Evolutionary conservation across 495 filamentous ascomycete genomes (phyloP).

Genomic region (Hypoxylon fuscum): DNA sequence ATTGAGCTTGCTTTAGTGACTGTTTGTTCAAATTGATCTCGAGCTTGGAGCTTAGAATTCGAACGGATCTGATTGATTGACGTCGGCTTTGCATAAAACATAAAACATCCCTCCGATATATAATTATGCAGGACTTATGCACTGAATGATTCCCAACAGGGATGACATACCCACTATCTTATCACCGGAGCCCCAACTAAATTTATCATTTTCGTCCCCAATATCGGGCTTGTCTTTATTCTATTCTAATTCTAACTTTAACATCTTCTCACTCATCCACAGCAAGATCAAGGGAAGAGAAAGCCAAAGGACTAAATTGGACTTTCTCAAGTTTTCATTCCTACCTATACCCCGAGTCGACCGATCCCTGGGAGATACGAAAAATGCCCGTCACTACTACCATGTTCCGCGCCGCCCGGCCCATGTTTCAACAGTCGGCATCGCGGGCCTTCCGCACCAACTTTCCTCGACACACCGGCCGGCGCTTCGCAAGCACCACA

Average conservation of each 20-base stretch:
- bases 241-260: slow-evolving; percentile 2
- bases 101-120: slow-evolving; percentile 10
- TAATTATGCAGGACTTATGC: not conserved
- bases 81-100: slow-evolving; percentile 14
- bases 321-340: slow-evolving; percentile 9
- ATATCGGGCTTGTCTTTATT: slow-evolving; percentile 21
- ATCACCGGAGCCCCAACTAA: slow-evolving; percentile 41
- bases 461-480: slow-evolving; percentile 60
- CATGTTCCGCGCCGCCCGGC: slow-evolving; percentile 62
- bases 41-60: slow-evolving; percentile 1
- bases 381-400: slow-evolving; percentile 50
- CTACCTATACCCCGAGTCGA: slow-evolving; percentile 11
- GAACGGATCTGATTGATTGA: slow-evolving; percentile 17
- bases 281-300: slow-evolving; percentile 8
- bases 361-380: slow-evolving; percentile 24
- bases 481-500: slow-evolving; percentile 73
- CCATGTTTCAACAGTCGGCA: slow-evolving; percentile 50
- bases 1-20: slow-evolving; percentile 6
- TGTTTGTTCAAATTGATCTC: slow-evolving; percentile 3
- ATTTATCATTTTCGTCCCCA: slow-evolving; percentile 16
- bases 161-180: slow-evolving; percentile 12
- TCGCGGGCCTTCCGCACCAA: slow-evolving; percentile 60
- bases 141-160: slow-evolving; percentile 3
- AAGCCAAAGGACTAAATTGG: not conserved
- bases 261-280: no score